Evolutionary conservation across 305 asterid species (phyloP).

Genomic region (Galium porrigens): DNA sequence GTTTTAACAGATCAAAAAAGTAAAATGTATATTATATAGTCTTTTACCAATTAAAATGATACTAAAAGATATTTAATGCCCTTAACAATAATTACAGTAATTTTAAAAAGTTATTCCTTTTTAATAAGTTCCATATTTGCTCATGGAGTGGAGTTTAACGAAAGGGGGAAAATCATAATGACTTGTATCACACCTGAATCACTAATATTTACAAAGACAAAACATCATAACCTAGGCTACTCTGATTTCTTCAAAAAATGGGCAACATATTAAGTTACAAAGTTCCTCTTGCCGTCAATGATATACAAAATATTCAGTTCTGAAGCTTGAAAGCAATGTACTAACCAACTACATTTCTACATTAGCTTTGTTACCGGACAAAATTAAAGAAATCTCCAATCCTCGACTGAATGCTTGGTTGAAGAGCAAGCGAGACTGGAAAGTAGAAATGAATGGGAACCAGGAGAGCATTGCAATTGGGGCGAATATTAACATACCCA

Average conservation of each 20-base stretch:
- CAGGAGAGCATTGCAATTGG: constrained; percentile 84
- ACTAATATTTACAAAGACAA: constrained; percentile 5
- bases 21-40: too few species aligned
- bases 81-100: too few species aligned
- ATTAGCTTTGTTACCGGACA: constrained; percentile 98
- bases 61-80: too few species aligned
- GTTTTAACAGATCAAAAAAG: too few species aligned
- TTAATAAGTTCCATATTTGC: neutral
- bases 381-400: constrained; percentile 87
- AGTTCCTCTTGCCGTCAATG: neutral
- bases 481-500: constrained; percentile 79
- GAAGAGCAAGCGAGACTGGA: constrained; percentile 93
- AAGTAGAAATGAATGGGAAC: constrained; percentile 95
- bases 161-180: neutral
- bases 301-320: neutral
- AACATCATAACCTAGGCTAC: neutral
- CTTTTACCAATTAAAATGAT: too few species aligned
- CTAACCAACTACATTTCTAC: constrained; percentile 26
- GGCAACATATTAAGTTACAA: neutral
- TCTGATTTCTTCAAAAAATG: neutral
- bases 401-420: constrained; percentile 99
- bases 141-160: neutral
- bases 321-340: neutral
- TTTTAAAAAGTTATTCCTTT: too few species aligned
- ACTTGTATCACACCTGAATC: neutral